Percentiles rank a stretch among this genome's conserved stretches.
These are phyloP conservation scores for Boletus rubroflammeus DNA, from an alignment of 768 basidiomycete species.

Conservation along the genomic window DNA sequence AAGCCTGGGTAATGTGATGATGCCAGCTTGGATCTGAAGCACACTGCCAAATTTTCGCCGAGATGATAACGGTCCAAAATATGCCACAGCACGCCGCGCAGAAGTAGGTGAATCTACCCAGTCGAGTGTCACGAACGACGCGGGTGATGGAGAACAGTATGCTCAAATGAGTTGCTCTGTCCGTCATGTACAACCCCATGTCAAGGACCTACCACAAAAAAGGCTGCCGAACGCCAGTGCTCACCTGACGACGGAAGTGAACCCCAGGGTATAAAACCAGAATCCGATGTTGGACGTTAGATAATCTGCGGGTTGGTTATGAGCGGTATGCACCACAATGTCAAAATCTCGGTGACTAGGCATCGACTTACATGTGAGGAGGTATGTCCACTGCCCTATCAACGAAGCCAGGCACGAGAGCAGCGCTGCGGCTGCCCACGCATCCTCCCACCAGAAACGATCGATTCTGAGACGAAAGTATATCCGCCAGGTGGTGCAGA, in stretches of 20 bases:
- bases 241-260: constrained; percentile 2
- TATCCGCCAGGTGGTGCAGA: constrained; percentile 13
- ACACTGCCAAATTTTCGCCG: constrained; percentile 5
- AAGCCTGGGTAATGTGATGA: not conserved
- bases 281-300: not conserved
- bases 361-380: constrained; percentile 1
- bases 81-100: not conserved
- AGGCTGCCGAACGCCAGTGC: not conserved
- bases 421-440: constrained; percentile 9
- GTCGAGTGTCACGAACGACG: not conserved
- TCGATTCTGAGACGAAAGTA: constrained; percentile 13
- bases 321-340: not conserved
- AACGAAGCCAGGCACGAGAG: constrained; percentile 5
- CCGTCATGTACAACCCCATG: not conserved
- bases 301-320: not conserved
- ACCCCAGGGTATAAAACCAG: constrained; percentile 8
- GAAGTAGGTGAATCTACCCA: not conserved
- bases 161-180: constrained; percentile 10
- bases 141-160: constrained; percentile 17
- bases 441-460: constrained; percentile 21
- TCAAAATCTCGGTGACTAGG: not conserved
- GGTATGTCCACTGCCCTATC: constrained; percentile 6
- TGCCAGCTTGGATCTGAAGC: constrained; percentile 3
- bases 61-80: not conserved
- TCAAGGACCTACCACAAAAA: not conserved